These are phyloP conservation scores for Trichoderma afroharzianum DNA, from an alignment of 2,329 filamentous ascomycete species.

Conservation along the genomic window DNA sequence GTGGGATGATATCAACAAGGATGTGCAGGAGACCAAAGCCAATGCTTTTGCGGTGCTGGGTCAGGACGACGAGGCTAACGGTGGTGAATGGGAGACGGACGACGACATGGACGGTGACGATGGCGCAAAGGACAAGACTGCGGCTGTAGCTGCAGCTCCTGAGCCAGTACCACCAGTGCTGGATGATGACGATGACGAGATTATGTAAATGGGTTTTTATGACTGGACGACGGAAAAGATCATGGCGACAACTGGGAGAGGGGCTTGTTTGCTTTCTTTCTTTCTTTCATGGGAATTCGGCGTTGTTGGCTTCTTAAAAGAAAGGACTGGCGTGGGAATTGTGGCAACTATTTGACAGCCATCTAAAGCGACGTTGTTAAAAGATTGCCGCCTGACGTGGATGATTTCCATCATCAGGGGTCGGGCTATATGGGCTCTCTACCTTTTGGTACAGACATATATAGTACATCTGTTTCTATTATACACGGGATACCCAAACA, in stretches of 20 bases:
- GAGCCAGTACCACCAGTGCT: slow-evolving; percentile 12
- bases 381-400: slow-evolving; percentile 14
- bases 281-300: neutral
- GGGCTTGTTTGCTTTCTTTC: neutral
- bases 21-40: slow-evolving; percentile 25
- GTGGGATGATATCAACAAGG: slow-evolving; percentile 58
- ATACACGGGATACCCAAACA: slow-evolving; percentile 1
- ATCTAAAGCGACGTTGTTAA: neutral
- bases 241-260: neutral
- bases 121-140: neutral
- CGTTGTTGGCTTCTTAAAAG: slow-evolving; percentile 2
- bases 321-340: neutral
- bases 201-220: slow-evolving; percentile 25
- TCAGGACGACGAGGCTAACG: slow-evolving; percentile 26
- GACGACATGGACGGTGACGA: slow-evolving; percentile 33
- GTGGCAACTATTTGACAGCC: neutral
- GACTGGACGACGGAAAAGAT: neutral
- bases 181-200: slow-evolving; percentile 33
- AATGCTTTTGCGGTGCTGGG: slow-evolving; percentile 22
- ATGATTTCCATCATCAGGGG: slow-evolving; percentile 21
- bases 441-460: neutral
- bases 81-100: slow-evolving; percentile 30
- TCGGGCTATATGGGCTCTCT: neutral
- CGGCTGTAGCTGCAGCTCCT: neutral
- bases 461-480: slow-evolving; percentile 17